Evolutionary conservation across 805 yeast genomes (phyloP).

Genomic region (Candida pini): DNA sequence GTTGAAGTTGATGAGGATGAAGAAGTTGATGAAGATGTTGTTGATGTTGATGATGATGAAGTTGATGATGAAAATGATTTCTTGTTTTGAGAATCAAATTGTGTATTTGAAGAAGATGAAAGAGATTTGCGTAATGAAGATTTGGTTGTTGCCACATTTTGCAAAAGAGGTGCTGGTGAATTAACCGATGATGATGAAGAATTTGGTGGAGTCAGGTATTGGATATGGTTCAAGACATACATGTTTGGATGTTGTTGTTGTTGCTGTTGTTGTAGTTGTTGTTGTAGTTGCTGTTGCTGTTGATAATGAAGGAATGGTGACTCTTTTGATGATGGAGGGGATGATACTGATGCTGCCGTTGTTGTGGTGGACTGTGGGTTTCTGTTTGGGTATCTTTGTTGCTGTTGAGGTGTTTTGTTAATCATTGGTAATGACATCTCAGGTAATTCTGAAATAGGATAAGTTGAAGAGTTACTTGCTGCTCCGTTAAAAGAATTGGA

Average conservation of each 20-base stretch:
- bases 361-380: conserved; percentile 3
- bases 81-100: neutral
- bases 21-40: neutral
- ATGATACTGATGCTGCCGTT: conserved; percentile 5
- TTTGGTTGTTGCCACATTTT: conserved; percentile 2
- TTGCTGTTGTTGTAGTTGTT: conserved; percentile 1
- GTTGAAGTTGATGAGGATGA: conserved; percentile 5
- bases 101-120: neutral
- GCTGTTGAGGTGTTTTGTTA: neutral
- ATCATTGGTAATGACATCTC: no score
- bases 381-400: neutral
- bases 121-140: neutral
- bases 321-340: conserved; percentile 1
- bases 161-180: conserved; percentile 1
- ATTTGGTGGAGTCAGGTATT: conserved; percentile 18
- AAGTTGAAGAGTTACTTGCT: conserved; percentile 7
- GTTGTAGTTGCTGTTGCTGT: conserved; percentile 1
- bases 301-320: conserved; percentile 1
- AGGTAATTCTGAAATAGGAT: conserved; percentile 12
- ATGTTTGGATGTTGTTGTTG: conserved; percentile 1
- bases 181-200: conserved; percentile 15
- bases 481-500: conserved; percentile 9
- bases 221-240: conserved; percentile 6
- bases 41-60: neutral
- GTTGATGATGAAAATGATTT: neutral